Evolutionary conservation across 352 stramenopile genomes (phyloP), one percentile per base, ranked within the genome.

Genomic region (Phytophthora sojae): DNA sequence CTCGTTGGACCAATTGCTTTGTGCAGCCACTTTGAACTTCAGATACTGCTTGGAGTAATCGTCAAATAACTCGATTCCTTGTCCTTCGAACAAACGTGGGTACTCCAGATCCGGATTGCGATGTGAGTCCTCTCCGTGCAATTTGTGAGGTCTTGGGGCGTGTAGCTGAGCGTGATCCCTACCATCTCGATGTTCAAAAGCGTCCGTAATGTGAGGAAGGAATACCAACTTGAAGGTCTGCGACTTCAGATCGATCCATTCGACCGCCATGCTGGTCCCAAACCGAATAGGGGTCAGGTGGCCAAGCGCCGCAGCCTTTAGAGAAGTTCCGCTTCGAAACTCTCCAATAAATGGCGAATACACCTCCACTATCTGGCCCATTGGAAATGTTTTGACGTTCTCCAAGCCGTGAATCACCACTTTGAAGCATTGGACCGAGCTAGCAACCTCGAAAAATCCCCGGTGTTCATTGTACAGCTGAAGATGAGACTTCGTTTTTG

Each of bases 211-310:
- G 26, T 25, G 29, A 2, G 52, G 49, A 2, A 82, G 23, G 54
- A 89, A 91, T 8, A 88, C 61, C 11, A 91, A 57, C 57, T 91
- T 89, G 64, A 89, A 91, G 0, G 83, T 85, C 45, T 91, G 83
- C 11, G 71, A 75, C 0, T 72, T 75, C 8, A 91, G 60, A 47
- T 89, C 83, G n/a, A 86, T 35, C 83, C 83, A 91, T 49, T 91
- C 81, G 26, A 88, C 60, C 0, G 72, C 53, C 17, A 63, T 75
- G 9, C 60, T 56, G 2, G 29, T 25, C 0, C 44, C 47, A 47
- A 81, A 80, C 7, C 67, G 68, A 55, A 91, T 61, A 0, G 83
- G 82, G 0, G 81, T 86, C 29, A 89, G 64, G 11, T 76, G 80
- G 2, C 79, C 71, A 12, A 85, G 23, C 32, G 79, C 75, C 2